These are phyloP conservation scores for Chlorella sp. DNA, from an alignment of 139 green algal genomes.

Conservation along the genomic window DNA sequence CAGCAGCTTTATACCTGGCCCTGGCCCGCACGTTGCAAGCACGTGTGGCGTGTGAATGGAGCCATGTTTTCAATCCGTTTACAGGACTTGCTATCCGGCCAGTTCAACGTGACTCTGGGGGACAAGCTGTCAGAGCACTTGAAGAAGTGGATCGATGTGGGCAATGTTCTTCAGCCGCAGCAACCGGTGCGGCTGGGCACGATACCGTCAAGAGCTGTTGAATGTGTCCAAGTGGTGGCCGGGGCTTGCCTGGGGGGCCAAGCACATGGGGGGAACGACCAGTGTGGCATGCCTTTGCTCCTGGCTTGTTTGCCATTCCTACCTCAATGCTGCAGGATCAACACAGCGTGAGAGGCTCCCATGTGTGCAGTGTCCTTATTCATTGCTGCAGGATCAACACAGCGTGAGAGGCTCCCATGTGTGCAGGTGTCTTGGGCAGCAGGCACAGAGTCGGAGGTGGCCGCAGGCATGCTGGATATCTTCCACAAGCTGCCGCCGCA, in stretches of 20 bases:
- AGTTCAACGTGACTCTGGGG: constrained; percentile 95
- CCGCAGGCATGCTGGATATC: constrained; percentile 90
- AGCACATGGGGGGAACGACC: too few species aligned
- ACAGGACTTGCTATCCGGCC: constrained; percentile 42
- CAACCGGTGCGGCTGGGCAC: constrained; percentile 19
- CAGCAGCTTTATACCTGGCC: too few species aligned
- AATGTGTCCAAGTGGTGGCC: too few species aligned
- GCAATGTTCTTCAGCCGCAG: not conserved
- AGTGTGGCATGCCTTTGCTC: too few species aligned
- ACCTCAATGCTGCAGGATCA: too few species aligned
- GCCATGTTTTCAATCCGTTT: not conserved
- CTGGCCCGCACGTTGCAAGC: not conserved
- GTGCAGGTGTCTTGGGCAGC: constrained; percentile 49
- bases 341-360: too few species aligned
- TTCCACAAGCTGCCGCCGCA: constrained; percentile 95
- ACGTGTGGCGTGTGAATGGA: too few species aligned
- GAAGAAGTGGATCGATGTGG: constrained; percentile 81
- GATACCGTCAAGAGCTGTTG: too few species aligned
- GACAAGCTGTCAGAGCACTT: constrained; percentile 97
- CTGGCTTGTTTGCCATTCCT: too few species aligned
- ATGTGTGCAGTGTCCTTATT: too few species aligned
- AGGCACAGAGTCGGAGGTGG: constrained; percentile 89
- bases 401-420: not conserved
- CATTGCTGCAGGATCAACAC: not conserved
- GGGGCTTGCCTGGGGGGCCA: too few species aligned